These are phyloP conservation scores for Phytophthora pini DNA, from an alignment of 352 stramenopile genomes.

Conservation along the genomic window DNA sequence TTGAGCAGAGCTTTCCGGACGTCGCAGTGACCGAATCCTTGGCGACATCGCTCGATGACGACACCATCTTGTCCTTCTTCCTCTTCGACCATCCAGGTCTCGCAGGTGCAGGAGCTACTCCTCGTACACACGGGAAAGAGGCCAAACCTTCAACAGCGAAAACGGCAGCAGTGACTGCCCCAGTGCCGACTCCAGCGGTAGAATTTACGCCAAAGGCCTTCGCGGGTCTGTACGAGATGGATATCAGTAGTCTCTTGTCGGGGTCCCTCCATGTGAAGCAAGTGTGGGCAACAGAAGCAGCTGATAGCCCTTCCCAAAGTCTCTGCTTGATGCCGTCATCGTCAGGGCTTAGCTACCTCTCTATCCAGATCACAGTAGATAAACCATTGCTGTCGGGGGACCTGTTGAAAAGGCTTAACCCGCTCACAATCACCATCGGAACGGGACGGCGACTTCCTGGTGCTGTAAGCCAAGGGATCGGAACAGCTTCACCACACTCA, in stretches of 20 bases:
- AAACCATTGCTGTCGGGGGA: constrained; percentile 48
- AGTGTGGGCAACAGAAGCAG: constrained; percentile 33
- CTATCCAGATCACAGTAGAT: constrained; percentile 59
- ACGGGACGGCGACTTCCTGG: constrained; percentile 59
- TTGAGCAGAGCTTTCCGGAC: constrained; percentile 56
- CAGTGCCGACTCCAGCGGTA: constrained; percentile 11
- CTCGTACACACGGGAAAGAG: constrained; percentile 36
- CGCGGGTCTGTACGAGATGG: constrained; percentile 65
- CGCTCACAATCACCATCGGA: constrained; percentile 65
- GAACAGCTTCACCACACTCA: constrained; percentile 42
- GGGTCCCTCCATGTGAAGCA: constrained; percentile 52
- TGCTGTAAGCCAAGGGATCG: constrained; percentile 27
- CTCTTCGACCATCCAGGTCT: constrained; percentile 56
- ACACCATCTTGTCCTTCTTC: constrained; percentile 73
- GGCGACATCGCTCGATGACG: constrained; percentile 51
- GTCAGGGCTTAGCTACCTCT: constrained; percentile 52
- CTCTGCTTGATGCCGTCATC: constrained; percentile 36
- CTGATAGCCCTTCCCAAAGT: constrained; percentile 14
- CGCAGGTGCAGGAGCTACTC: constrained; percentile 16
- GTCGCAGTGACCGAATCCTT: constrained; percentile 58
- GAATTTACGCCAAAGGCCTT: constrained; percentile 37
- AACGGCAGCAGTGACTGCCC: constrained; percentile 5
- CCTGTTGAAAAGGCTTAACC: constrained; percentile 63
- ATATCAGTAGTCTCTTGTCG: constrained; percentile 59
- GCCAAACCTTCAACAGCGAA: constrained; percentile 31